Percentiles rank a stretch among this genome's conserved stretches.
Conservation (phyloP, 1,284 basidiomycete species). For the Phylloboletellus chloephorus region DNA sequence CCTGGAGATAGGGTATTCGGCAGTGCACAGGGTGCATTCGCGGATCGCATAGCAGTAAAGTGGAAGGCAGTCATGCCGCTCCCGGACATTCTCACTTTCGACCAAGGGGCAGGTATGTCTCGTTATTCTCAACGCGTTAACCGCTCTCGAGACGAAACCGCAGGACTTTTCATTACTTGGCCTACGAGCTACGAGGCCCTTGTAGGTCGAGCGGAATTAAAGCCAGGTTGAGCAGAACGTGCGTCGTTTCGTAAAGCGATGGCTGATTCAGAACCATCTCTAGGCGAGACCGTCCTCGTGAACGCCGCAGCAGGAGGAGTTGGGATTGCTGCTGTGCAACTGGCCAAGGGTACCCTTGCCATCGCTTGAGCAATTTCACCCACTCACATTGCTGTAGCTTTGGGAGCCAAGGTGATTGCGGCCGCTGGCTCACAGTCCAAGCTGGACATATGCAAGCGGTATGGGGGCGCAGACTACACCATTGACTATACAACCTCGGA, state of each 20-base stretch:
- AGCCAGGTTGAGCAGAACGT: conserved; percentile 46
- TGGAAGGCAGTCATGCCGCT: conserved; percentile 51
- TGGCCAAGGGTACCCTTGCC: conserved; percentile 65
- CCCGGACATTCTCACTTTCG: conserved; percentile 59
- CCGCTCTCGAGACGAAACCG: conserved; percentile 23
- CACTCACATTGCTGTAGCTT: conserved; percentile 38
- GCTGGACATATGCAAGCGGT: conserved; percentile 60
- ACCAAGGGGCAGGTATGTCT: conserved; percentile 54
- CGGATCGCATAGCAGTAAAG: conserved; percentile 61
- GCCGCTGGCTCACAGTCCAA: conserved; percentile 69
- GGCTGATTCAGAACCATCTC: conserved; percentile 11
- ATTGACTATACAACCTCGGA: conserved; percentile 62
- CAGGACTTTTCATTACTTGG: conserved; percentile 77
- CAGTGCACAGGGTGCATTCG: conserved; percentile 74
- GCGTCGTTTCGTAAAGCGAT: background rate
- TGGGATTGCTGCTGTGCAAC: conserved; percentile 85
- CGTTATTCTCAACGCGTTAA: conserved; percentile 29
- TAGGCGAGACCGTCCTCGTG: conserved; percentile 85
- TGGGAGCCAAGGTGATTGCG: conserved; percentile 77
- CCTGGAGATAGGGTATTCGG: conserved; percentile 90
- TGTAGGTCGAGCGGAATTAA: conserved; percentile 75
- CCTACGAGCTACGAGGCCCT: conserved; percentile 88
- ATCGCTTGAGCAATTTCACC: background rate
- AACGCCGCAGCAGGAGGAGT: conserved; percentile 91
- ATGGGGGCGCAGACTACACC: conserved; percentile 66